These are phyloP conservation scores for Sindora glabra DNA, from an alignment of 306 rosid genomes.

Conservation along the genomic window DNA sequence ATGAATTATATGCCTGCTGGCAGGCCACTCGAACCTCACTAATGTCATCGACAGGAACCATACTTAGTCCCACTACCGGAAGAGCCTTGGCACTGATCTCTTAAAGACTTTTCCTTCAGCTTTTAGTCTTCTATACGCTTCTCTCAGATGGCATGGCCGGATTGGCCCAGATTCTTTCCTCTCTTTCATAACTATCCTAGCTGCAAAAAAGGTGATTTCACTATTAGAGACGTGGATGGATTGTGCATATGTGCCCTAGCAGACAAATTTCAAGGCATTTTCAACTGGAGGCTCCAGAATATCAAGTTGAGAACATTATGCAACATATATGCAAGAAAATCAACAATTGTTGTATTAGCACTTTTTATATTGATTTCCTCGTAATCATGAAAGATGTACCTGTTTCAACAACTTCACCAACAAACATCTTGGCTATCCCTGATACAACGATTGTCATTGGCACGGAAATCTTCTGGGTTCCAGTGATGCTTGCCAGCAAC, in stretches of 20 bases:
- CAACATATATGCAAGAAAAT: not conserved
- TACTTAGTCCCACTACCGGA: constrained; percentile 40
- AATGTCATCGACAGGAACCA: not conserved
- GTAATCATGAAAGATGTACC: too few relatives aligned
- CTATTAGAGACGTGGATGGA: not conserved
- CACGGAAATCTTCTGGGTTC: constrained; percentile 77
- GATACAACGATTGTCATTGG: constrained; percentile 91
- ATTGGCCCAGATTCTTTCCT: constrained; percentile 88
- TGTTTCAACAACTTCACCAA: constrained; percentile 89
- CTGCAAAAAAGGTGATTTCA: constrained; percentile 30
- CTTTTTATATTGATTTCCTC: not conserved
- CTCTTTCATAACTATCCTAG: constrained; percentile 77
- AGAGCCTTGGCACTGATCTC: constrained; percentile 66
- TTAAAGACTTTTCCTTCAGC: constrained; percentile 86
- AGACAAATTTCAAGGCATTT: not conserved
- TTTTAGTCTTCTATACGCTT: constrained; percentile 78
- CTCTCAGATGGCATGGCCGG: constrained; percentile 91
- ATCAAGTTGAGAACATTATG: not conserved
- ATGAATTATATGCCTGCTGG: not conserved
- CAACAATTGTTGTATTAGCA: not conserved
- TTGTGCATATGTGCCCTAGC: constrained; percentile 1
- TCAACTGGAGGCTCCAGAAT: not conserved
- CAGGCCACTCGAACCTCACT: not conserved
- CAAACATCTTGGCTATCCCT: constrained; percentile 88
- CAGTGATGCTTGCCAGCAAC: constrained; percentile 77